These are phyloP conservation scores for Tolypocladium sp. DNA, from an alignment of 2,329 filamentous ascomycete genomes.

Conservation along the genomic window DNA sequence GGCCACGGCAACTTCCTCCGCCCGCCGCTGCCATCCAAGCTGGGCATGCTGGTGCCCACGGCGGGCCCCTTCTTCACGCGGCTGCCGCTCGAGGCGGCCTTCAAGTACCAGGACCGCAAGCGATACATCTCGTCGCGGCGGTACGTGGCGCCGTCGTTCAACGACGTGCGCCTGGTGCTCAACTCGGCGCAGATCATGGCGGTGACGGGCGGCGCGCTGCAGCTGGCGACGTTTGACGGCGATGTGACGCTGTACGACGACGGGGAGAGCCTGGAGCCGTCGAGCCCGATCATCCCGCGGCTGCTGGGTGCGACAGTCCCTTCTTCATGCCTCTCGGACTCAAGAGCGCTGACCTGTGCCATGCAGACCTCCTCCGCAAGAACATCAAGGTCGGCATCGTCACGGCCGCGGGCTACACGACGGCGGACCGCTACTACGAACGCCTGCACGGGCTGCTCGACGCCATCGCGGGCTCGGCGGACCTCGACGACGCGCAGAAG, in stretches of 20 bases:
- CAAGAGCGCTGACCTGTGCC: neutral
- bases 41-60: slow-evolving; percentile 83
- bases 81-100: slow-evolving; percentile 78
- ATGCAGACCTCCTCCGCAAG: slow-evolving; percentile 58
- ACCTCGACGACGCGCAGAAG: slow-evolving; percentile 57
- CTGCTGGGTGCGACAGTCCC: slow-evolving; percentile 34
- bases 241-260: slow-evolving; percentile 95
- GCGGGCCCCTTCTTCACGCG: slow-evolving; percentile 92
- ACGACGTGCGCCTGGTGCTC: slow-evolving; percentile 84
- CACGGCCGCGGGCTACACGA: slow-evolving; percentile 90
- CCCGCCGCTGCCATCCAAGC: slow-evolving; percentile 57
- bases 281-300: slow-evolving; percentile 66
- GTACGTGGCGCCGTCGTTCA: slow-evolving; percentile 94
- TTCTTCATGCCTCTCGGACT: neutral
- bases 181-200: slow-evolving; percentile 95
- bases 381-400: slow-evolving; percentile 89
- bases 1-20: slow-evolving; percentile 43
- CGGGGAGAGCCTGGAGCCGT: slow-evolving; percentile 65
- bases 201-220: slow-evolving; percentile 66
- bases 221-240: slow-evolving; percentile 92
- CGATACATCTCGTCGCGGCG: slow-evolving; percentile 83
- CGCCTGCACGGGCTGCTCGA: slow-evolving; percentile 82
- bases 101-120: slow-evolving; percentile 78
- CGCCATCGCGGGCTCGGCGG: slow-evolving; percentile 53
- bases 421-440: slow-evolving; percentile 75